Percentiles rank a stretch among this genome's conserved stretches.
These are phyloP conservation scores for Lentinula boryana DNA, from an alignment of 768 basidiomycete genomes.

Conservation along the genomic window DNA sequence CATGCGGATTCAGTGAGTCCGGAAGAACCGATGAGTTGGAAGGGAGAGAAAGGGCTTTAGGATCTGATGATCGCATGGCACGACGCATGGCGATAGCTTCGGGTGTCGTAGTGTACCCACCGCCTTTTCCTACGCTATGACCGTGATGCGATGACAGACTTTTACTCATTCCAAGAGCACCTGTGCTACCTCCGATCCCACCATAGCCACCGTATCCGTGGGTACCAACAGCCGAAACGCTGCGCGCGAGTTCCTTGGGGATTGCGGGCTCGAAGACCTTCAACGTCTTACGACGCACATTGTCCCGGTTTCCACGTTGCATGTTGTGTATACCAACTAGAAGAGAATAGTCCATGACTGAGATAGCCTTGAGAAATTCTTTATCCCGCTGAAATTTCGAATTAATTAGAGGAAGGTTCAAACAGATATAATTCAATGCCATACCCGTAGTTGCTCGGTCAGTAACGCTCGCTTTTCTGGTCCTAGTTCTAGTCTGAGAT, in stretches of 20 bases:
- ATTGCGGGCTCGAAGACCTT: constrained; percentile 67
- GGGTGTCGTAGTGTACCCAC: constrained; percentile 50
- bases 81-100: constrained; percentile 83
- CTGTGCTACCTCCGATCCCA: constrained; percentile 1
- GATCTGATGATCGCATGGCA: constrained; percentile 80
- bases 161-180: constrained; percentile 1
- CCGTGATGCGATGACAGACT: not conserved
- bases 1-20: constrained; percentile 29
- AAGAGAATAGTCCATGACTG: constrained; percentile 96
- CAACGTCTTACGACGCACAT: constrained; percentile 83
- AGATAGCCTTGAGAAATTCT: constrained; percentile 73
- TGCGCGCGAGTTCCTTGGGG: not conserved
- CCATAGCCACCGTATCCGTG: not conserved
- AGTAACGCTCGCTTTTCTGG: constrained; percentile 92
- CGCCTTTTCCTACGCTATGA: constrained; percentile 13
- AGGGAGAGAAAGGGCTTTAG: constrained; percentile 53
- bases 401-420: not conserved
- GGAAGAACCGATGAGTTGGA: constrained; percentile 55
- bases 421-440: not conserved
- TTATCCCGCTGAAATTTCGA: constrained; percentile 48
- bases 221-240: constrained; percentile 36
- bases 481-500: constrained; percentile 78
- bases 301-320: constrained; percentile 86
- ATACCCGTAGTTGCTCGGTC: constrained; percentile 73
- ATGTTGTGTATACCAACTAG: constrained; percentile 93